Conservation (phyloP, 139 green algal species). For the Coccomyxa sp. region DNA sequence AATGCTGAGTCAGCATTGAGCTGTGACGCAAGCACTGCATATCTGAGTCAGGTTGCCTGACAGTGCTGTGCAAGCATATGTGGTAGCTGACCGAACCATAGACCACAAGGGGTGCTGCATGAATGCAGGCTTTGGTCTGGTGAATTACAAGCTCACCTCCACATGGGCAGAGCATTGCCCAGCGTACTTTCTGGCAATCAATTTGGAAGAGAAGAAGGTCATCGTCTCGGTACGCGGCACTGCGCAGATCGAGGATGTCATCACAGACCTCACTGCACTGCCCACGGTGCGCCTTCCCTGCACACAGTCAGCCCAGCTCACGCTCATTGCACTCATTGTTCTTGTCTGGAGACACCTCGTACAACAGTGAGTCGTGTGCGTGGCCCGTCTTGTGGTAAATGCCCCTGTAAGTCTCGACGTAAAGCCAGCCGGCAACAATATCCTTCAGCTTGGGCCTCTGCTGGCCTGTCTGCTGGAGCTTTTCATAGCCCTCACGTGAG, state of each 20-base stretch:
- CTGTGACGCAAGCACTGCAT: too few species aligned
- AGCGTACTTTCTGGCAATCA: constrained; percentile 17
- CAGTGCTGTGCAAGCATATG: background rate
- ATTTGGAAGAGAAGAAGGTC: constrained; percentile 8
- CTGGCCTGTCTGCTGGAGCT: too few species aligned
- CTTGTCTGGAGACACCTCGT: background rate
- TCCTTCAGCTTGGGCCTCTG: too few species aligned
- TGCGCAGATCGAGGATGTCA: constrained; percentile 17
- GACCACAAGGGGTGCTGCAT: background rate
- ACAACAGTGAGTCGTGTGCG: background rate
- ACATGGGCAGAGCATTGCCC: constrained; percentile 22
- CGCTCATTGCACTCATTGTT: background rate
- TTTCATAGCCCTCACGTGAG: too few species aligned
- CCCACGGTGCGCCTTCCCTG: constrained; percentile 1
- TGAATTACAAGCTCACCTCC: constrained; percentile 15
- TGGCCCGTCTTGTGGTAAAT: background rate
- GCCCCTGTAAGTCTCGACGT: too few species aligned
- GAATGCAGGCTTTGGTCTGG: constrained; percentile 10
- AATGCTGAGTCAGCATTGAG: too few species aligned
- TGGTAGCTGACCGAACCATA: background rate
- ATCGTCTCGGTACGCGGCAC: constrained; percentile 14
- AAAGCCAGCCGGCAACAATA: too few species aligned
- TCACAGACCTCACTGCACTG: constrained; percentile 18
- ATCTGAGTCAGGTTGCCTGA: too few species aligned
- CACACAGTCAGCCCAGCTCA: background rate